phyloP scores from a whole-genome alignment of 805 yeast species.

The Sugiyamaella valdiviana region DNA sequence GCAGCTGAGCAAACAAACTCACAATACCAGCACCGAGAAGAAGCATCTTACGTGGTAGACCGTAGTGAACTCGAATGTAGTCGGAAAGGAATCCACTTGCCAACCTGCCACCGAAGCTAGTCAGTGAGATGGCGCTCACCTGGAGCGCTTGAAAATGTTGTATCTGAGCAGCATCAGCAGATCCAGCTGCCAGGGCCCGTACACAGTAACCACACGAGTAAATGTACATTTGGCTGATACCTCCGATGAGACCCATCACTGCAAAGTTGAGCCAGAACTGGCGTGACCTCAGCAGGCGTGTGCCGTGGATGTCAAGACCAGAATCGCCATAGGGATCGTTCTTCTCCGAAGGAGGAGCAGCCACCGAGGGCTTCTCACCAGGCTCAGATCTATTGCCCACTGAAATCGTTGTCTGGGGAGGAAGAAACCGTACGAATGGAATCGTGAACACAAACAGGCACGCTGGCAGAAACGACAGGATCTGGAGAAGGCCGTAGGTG shows the following conservation, averaged over 20 bases:
- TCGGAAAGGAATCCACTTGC: slow-evolving; percentile 62
- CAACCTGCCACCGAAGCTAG: slow-evolving; percentile 62
- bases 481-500: slow-evolving; percentile 18
- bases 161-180: slow-evolving; percentile 3
- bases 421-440: slow-evolving; percentile 18
- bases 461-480: slow-evolving; percentile 18
- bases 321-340: background rate
- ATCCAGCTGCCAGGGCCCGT: slow-evolving; percentile 35
- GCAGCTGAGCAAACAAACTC: slow-evolving; percentile 44
- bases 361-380: background rate
- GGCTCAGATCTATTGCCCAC: slow-evolving; percentile 7
- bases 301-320: slow-evolving; percentile 15
- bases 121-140: slow-evolving; percentile 63
- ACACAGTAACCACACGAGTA: slow-evolving; percentile 70
- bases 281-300: slow-evolving; percentile 13
- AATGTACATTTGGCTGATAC: slow-evolving; percentile 69
- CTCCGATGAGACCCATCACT: slow-evolving; percentile 51
- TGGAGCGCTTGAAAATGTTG: slow-evolving; percentile 58
- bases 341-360: background rate
- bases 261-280: slow-evolving; percentile 23
- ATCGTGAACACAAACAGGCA: slow-evolving; percentile 10
- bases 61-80: slow-evolving; percentile 41
- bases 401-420: slow-evolving; percentile 5
- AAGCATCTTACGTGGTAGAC: slow-evolving; percentile 47
- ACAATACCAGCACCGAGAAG: slow-evolving; percentile 48